Conservation (phyloP, 2,329 filamentous ascomycete genomes). For the Phoma sp. region DNA sequence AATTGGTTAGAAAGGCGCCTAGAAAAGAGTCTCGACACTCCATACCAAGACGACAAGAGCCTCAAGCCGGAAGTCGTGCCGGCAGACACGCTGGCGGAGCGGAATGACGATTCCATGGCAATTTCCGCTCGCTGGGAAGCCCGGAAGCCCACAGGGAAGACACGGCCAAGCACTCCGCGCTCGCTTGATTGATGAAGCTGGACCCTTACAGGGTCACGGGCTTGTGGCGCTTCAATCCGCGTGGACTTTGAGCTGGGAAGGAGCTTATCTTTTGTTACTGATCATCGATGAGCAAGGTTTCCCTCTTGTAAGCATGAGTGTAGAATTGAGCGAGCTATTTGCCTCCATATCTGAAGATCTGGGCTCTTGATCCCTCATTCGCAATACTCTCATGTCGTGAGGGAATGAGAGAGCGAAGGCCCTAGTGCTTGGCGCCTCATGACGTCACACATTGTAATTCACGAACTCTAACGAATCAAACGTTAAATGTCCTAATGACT, state of each 20-base stretch:
- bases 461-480: neutral
- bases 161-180: slow-evolving; percentile 16
- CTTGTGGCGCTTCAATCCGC: neutral
- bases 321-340: too few species aligned
- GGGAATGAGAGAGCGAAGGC: too few species aligned
- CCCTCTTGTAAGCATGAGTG: neutral
- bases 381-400: too few species aligned
- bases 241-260: neutral
- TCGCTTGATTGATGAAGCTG: neutral
- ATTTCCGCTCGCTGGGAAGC: slow-evolving; percentile 5
- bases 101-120: slow-evolving; percentile 11
- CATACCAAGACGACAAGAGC: slow-evolving; percentile 33
- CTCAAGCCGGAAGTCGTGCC: slow-evolving; percentile 29
- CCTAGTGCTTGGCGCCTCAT: neutral
- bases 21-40: slow-evolving; percentile 17
- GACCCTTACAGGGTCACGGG: neutral
- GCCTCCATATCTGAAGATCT: too few species aligned
- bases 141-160: neutral
- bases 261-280: neutral
- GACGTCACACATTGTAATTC: neutral
- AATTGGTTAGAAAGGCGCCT: slow-evolving; percentile 13
- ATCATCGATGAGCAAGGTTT: neutral
- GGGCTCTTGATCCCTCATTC: too few species aligned
- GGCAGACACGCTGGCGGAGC: slow-evolving; percentile 22
- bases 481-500: neutral